phyloP scores from a whole-genome alignment of 768 basidiomycete genomes.

The Roridomyces roridus region DNA sequence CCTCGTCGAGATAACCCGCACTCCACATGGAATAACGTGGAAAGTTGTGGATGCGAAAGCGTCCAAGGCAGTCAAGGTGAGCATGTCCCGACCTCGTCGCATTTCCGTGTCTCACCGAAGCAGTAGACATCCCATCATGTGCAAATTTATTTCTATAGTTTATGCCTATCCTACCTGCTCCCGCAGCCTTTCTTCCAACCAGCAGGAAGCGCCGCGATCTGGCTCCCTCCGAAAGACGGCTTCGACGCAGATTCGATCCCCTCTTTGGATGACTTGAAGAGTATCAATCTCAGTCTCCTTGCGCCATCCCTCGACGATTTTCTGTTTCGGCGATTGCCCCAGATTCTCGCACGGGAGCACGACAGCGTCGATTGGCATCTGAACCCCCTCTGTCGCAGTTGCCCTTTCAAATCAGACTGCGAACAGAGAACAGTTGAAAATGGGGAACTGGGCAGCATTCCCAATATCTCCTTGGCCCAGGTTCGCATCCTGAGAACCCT shows the following conservation, averaged over 20 bases:
- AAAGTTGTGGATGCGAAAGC: constrained; percentile 59
- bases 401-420: constrained; percentile 47
- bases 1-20: constrained; percentile 49
- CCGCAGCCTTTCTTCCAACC: constrained; percentile 37
- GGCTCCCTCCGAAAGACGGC: constrained; percentile 50
- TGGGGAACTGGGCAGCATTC: constrained; percentile 49
- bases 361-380: constrained; percentile 52
- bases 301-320: constrained; percentile 47
- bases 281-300: constrained; percentile 44
- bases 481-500: constrained; percentile 45
- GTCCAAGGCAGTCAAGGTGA: constrained; percentile 53
- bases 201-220: constrained; percentile 47
- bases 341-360: constrained; percentile 39
- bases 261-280: constrained; percentile 45
- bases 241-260: constrained; percentile 36
- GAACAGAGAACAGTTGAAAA: constrained; percentile 38
- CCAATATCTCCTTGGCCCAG: constrained; percentile 55
- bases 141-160: constrained; percentile 58
- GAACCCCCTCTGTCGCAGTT: constrained; percentile 54
- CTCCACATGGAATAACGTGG: constrained; percentile 42
- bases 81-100: not conserved
- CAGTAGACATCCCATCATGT: constrained; percentile 54
- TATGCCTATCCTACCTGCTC: constrained; percentile 49
- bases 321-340: constrained; percentile 50
- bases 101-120: not conserved